phyloP scores from a whole-genome alignment of 148 eudicot species.

The Rhododendron griersonianum region DNA sequence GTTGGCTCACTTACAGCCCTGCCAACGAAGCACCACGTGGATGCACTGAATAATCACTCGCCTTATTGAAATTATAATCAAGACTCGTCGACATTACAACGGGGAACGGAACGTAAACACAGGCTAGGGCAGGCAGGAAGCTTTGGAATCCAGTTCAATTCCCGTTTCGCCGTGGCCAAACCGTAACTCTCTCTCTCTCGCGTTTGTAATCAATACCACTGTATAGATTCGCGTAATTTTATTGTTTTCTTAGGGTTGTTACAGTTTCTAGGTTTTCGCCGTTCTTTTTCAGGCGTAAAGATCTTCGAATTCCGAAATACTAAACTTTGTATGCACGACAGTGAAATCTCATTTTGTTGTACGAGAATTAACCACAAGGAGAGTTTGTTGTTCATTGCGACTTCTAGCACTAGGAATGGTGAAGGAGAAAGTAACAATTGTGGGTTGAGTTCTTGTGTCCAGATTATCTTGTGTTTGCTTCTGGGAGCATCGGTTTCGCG shows the following conservation, averaged over 20 bases:
- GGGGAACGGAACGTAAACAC: background rate
- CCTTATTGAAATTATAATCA: too few relatives aligned
- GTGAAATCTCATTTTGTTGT: background rate
- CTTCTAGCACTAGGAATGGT: background rate
- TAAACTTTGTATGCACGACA: background rate
- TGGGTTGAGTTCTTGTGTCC: background rate
- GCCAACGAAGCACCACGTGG: too few relatives aligned
- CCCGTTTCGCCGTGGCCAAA: background rate
- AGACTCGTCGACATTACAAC: too few relatives aligned
- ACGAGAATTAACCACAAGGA: too few relatives aligned
- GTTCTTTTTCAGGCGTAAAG: background rate
- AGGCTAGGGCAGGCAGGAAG: background rate
- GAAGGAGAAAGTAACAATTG: background rate
- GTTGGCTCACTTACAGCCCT: too few relatives aligned
- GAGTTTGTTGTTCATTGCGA: background rate
- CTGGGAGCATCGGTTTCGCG: background rate
- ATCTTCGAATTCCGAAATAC: background rate
- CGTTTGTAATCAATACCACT: background rate
- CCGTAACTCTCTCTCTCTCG: background rate
- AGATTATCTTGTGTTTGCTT: background rate
- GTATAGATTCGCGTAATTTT: background rate
- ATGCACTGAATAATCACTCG: too few relatives aligned
- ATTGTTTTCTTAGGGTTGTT: background rate
- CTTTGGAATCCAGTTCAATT: background rate
- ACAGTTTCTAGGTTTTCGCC: background rate